A percentile compares a stretch with the other conserved stretches of the same genome.
Conservation (phyloP, 2,329 filamentous ascomycete genomes). For the Dryadomyces sulphureus region DNA sequence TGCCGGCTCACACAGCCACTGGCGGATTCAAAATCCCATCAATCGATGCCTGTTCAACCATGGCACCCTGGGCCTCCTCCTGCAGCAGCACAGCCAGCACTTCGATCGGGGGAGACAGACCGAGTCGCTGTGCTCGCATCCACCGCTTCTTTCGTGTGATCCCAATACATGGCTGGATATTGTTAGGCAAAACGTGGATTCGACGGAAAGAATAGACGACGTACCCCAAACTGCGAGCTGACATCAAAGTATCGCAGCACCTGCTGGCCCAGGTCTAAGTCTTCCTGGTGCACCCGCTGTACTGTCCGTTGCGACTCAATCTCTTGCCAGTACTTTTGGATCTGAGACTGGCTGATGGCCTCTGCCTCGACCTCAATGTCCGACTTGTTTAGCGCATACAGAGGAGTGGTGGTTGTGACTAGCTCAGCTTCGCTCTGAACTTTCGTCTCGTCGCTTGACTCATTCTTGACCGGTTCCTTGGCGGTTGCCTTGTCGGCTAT, state of each 20-base stretch:
- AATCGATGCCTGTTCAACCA: slow-evolving; percentile 55
- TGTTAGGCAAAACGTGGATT: background rate
- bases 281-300: slow-evolving; percentile 63
- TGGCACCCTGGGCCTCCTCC: slow-evolving; percentile 43
- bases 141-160: slow-evolving; percentile 70
- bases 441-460: slow-evolving; percentile 7
- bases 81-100: slow-evolving; percentile 73
- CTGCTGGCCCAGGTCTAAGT: slow-evolving; percentile 62
- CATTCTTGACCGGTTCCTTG: slow-evolving; percentile 6
- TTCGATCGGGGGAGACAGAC: slow-evolving; percentile 77
- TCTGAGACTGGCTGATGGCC: slow-evolving; percentile 50
- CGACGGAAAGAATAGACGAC: slow-evolving; percentile 21
- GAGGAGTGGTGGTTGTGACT: slow-evolving; percentile 11
- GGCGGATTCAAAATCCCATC: slow-evolving; percentile 48
- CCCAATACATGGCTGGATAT: slow-evolving; percentile 66
- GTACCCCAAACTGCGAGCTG: slow-evolving; percentile 78
- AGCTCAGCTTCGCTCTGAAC: background rate
- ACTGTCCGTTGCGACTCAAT: slow-evolving; percentile 57
- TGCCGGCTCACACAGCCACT: slow-evolving; percentile 5
- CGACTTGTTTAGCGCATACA: slow-evolving; percentile 21
- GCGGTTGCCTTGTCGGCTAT: background rate
- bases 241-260: slow-evolving; percentile 86
- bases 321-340: slow-evolving; percentile 62
- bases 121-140: slow-evolving; percentile 71
- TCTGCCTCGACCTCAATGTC: slow-evolving; percentile 43